phyloP scores from a whole-genome alignment of 2,329 filamentous ascomycete species.

The Cordyceps militaris region DNA sequence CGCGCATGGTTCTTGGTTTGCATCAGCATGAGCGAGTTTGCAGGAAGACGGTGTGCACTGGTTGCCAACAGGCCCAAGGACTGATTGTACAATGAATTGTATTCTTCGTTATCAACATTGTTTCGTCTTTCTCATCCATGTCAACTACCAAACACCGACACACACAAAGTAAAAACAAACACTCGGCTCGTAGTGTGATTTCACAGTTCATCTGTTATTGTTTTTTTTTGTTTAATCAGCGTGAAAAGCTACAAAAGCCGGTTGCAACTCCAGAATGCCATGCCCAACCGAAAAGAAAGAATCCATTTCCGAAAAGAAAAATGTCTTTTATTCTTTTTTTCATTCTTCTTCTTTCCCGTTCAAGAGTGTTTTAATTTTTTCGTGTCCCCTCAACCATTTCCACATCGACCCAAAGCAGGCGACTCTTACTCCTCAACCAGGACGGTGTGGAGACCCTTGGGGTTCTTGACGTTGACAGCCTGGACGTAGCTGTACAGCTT shows the following conservation, averaged over 20 bases:
- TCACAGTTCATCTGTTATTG: conserved; percentile 12
- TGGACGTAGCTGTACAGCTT: conserved; percentile 99
- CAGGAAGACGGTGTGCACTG: not conserved
- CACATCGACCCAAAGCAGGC: not conserved
- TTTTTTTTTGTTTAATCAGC: conserved; percentile 23
- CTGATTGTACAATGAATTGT: too few relatives aligned
- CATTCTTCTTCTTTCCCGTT: not conserved
- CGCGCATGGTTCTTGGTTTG: conserved; percentile 27
- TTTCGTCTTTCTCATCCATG: too few relatives aligned
- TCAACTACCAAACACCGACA: not conserved
- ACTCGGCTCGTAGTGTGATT: not conserved
- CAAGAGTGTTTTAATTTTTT: conserved; percentile 20
- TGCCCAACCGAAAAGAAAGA: conserved; percentile 32
- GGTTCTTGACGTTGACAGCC: conserved; percentile 98
- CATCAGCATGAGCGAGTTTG: conserved; percentile 22
- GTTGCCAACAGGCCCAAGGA: too few relatives aligned
- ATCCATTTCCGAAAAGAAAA: conserved; percentile 29
- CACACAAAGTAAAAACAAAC: not conserved
- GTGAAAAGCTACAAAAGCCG: conserved; percentile 38
- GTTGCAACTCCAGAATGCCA: conserved; percentile 41
- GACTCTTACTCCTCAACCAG: conserved; percentile 60
- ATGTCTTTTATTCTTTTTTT: conserved; percentile 8
- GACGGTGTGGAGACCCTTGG: conserved; percentile 92
- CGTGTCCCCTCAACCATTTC: conserved; percentile 5
- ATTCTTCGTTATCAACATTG: too few relatives aligned